Base-by-base conservation (phyloP, 2,329 filamentous ascomycete species). In the Blastomyces silverae region DNA sequence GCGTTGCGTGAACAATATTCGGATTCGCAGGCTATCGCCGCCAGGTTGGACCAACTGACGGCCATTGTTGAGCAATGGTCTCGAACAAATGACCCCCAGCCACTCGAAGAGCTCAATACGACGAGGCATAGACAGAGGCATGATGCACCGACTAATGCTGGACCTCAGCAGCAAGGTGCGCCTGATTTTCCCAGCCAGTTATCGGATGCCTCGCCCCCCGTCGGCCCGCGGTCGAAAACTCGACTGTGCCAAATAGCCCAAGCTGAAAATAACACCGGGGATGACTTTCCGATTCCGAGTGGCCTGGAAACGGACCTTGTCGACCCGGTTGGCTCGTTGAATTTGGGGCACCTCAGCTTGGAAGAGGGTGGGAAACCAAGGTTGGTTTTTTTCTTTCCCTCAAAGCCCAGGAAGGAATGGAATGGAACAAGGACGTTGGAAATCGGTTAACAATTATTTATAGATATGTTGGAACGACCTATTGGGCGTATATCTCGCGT, bases 391-490 rank as follows among this genome's bases (percentile, higher is more conserved):
- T n/a, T n/a, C n/a, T n/a, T n/a, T n/a, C n/a, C 1, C 31, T 48
- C 22, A 28, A 39, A 48, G 3, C 7, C 22, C 10, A 25, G 56
- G 20, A 25, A 28, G n/a, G 31, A n/a, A 7, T 44, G 37, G 34
- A 20, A 10, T n/a, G 28, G 15, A 31, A 31, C 22, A 34, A 6
- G 6, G 53, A 34, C 6, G 17, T 56, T 42, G 57, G 34, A 66
- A n/a, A 31, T 28, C 34, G 10, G 62, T 63, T 64, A 65, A 66
- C 66, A 34, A 13, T 48, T 55, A 55, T 58, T 22, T 20, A n/a
- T 64, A 78, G 78, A 73, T 79, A 79, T 66, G 78, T 80, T 28
- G 77, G 77, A 28, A 79, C 77, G 6, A 79, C 78, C 13, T 79
- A 79, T 65, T 79, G 77, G 77, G 78, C 78, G 34, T 79, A 79